Conservation (phyloP, 306 rosid genomes). For the Prunus davidiana region DNA sequence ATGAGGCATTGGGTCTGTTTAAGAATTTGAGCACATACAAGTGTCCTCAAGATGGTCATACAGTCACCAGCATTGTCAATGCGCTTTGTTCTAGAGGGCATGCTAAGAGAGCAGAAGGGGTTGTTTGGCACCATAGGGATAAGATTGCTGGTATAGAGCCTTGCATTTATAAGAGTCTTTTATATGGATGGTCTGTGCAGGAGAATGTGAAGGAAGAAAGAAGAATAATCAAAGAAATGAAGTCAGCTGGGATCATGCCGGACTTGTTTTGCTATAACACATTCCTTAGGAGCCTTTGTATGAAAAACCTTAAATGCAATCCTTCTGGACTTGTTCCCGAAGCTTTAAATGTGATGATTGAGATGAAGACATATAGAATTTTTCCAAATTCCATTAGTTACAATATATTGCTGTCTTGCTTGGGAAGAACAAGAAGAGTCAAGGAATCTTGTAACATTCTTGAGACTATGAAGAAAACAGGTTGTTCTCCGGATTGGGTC, state of each 20-base stretch:
- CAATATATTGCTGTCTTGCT: conserved; percentile 68
- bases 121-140: conserved; percentile 65
- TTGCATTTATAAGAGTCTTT: conserved; percentile 61
- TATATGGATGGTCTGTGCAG: conserved; percentile 77
- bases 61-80: conserved; percentile 57
- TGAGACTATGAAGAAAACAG: conserved; percentile 53
- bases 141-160: conserved; percentile 46
- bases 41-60: conserved; percentile 54
- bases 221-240: conserved; percentile 75
- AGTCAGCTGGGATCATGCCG: conserved; percentile 48
- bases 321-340: conserved; percentile 90
- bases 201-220: conserved; percentile 82
- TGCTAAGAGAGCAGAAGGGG: conserved; percentile 84
- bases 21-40: conserved; percentile 66
- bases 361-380: conserved; percentile 63
- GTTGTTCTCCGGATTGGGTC: conserved; percentile 62
- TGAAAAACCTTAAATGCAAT: conserved; percentile 55
- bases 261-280: conserved; percentile 75
- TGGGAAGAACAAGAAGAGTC: conserved; percentile 71
- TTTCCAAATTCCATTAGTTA: conserved; percentile 57
- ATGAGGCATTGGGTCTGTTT: conserved; percentile 76
- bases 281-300: conserved; percentile 71
- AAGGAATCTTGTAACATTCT: conserved; percentile 68
- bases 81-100: conserved; percentile 79
- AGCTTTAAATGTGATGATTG: conserved; percentile 77